Evolutionary conservation across 2,329 filamentous ascomycete species (phyloP).

Genomic region (Microcyclospora tardicrescens): DNA sequence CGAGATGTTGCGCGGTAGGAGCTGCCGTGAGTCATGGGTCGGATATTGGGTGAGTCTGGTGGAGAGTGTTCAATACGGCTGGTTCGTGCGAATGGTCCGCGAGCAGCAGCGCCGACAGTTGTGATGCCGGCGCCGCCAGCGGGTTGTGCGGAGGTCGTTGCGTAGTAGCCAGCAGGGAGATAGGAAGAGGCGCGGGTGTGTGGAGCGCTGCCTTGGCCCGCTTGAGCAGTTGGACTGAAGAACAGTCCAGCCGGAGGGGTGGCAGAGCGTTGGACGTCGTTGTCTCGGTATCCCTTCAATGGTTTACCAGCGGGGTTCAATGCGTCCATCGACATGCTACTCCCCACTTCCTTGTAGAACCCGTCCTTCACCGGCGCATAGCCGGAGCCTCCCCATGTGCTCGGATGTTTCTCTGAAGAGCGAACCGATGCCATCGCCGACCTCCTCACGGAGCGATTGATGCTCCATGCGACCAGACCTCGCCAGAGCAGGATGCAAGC

Average conservation of each 20-base stretch:
- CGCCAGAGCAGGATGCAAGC: slow-evolving; percentile 80
- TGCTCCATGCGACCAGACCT: slow-evolving; percentile 71
- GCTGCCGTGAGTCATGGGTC: slow-evolving; percentile 7
- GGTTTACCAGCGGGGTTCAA: slow-evolving; percentile 28
- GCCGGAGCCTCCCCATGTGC: slow-evolving; percentile 18
- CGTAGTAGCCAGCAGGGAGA: slow-evolving; percentile 84
- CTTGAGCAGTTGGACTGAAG: slow-evolving; percentile 81
- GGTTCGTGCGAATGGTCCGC: slow-evolving; percentile 24
- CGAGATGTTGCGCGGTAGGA: slow-evolving; percentile 5
- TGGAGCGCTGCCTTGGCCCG: slow-evolving; percentile 26
- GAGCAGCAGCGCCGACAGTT: slow-evolving; percentile 32
- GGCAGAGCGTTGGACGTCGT: slow-evolving; percentile 18
- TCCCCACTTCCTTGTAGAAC: slow-evolving; percentile 34
- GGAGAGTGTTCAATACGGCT: slow-evolving; percentile 14
- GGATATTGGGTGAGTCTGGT: slow-evolving; percentile 13
- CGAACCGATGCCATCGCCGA: slow-evolving; percentile 62
- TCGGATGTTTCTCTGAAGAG: slow-evolving; percentile 18
- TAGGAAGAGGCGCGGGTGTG: slow-evolving; percentile 62
- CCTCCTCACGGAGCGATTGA: slow-evolving; percentile 80
- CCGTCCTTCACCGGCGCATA: slow-evolving; percentile 16
- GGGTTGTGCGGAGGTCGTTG: slow-evolving; percentile 47
- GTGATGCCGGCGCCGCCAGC: slow-evolving; percentile 29
- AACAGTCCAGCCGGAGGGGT: slow-evolving; percentile 63
- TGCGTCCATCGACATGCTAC: slow-evolving; percentile 45
- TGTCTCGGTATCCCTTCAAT: slow-evolving; percentile 16